Evolutionary conservation across 2,329 filamentous ascomycete genomes (phyloP), one percentile per base, ranked within the genome.

Genomic region (Hypomyces rosellus): DNA sequence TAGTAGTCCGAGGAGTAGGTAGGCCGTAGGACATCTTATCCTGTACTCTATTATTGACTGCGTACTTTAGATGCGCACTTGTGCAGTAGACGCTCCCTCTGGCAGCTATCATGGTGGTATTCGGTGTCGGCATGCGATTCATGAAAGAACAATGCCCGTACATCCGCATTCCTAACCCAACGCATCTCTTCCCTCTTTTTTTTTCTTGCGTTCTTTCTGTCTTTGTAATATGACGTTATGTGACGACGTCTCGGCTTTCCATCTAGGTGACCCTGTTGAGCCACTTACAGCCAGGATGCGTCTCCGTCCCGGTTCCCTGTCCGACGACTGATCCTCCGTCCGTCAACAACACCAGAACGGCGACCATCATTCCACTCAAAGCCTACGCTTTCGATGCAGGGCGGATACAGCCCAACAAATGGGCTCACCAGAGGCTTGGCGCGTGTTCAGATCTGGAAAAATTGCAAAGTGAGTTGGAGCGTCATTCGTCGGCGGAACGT

Each of bases 301-400:
- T 30, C 25, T 30, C 25, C 25, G 25, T 30, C 25, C 25, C 25
- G 25, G 25, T 30, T 30, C 25, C 25, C 25, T 30, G 25, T 30
- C 25, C 49, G 49, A 51, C 45, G 45, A 39, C 49, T 30, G 25
- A 48, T 51, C 45, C 25, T 48, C 49, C 44, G 45, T 14, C 49
- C 49, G 43, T 51, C 40, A 48, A 15, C 41, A 40, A 39, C 34
- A 45, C 34, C 36, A 36, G 12, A 33, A 41, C 36, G 42, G 33
- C 38, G 42, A 50, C 25, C 25, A 30, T 30, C 25, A 5, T 30
- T 30, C 25, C 25, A 30, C 25, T 30, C 25, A 30, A 6, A 30
- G 25, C 25, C 25, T 5, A 30, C 25, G 25, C 25, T 11, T 34
- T 20, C 25, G 37, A 43, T 33, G 49, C 49, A 51, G 40, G 45